Percentiles rank a stretch among this genome's conserved stretches.
These are phyloP conservation scores for Tetracentron sinense DNA, from an alignment of 164 flowering plant species.

Conservation along the genomic window DNA sequence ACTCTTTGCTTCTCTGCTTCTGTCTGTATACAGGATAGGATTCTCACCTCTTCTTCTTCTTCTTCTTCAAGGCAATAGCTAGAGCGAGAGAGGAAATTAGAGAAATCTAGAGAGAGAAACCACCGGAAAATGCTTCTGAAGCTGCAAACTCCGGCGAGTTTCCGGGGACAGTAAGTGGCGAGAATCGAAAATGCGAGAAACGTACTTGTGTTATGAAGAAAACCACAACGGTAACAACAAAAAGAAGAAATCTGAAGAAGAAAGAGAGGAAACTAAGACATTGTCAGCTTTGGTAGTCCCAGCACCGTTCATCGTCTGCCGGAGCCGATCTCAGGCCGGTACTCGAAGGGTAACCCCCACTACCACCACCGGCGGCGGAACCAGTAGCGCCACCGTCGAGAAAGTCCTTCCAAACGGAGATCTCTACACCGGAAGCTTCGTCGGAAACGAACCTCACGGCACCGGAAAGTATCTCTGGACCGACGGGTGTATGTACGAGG, in stretches of 20 bases:
- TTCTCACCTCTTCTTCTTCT: neutral
- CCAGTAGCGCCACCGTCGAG: neutral
- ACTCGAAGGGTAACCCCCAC: neutral
- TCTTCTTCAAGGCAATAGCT: neutral
- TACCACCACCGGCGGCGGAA: neutral
- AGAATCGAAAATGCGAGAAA: neutral
- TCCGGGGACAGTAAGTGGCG: neutral
- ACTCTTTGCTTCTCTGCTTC: neutral
- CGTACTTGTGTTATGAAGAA: neutral
- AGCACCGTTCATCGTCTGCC: conserved; percentile 4
- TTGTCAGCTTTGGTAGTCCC: neutral
- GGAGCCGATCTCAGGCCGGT: neutral
- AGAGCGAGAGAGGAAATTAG: neutral
- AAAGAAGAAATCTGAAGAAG: neutral
- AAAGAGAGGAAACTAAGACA: neutral
- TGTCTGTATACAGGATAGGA: neutral
- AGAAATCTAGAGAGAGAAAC: neutral
- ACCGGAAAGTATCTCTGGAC: conserved; percentile 70
- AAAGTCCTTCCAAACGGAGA: neutral
- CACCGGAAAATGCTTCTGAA: neutral
- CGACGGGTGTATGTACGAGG: conserved; percentile 78
- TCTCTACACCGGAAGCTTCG: conserved; percentile 21
- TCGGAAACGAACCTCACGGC: conserved; percentile 49
- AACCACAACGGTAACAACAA: neutral
- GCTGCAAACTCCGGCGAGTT: neutral